Conservation (phyloP, 1,284 basidiomycete genomes). For the Apiotrichum veenhuisii region DNA sequence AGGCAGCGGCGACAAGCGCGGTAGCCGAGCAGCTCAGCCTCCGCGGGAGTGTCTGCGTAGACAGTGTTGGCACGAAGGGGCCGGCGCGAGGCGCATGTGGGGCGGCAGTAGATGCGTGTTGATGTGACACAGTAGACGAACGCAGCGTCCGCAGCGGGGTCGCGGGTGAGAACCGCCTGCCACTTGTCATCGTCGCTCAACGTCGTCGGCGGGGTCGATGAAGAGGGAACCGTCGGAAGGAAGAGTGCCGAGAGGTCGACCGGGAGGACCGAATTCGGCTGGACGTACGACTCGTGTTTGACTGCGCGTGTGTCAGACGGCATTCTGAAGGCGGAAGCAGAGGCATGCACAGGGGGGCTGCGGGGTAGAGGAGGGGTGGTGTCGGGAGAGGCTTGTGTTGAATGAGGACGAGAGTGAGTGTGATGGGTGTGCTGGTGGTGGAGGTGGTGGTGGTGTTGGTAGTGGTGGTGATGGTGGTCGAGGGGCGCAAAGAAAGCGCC, state of each 20-base stretch:
- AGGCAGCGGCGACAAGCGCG: slow-evolving; percentile 9
- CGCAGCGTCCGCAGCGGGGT: slow-evolving; percentile 3
- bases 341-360: too few species aligned
- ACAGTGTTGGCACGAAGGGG: slow-evolving; percentile 1
- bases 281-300: neutral
- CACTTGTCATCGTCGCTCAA: slow-evolving; percentile 7
- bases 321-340: neutral
- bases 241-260: neutral
- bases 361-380: too few species aligned
- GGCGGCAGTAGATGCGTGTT: slow-evolving; percentile 11
- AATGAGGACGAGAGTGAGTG: too few species aligned
- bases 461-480: neutral
- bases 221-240: neutral
- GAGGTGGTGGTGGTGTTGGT: neutral
- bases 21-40: slow-evolving; percentile 5
- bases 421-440: neutral
- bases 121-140: slow-evolving; percentile 11
- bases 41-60: slow-evolving; percentile 1
- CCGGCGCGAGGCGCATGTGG: slow-evolving; percentile 5
- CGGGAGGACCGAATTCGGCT: neutral
- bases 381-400: too few species aligned
- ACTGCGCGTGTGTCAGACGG: neutral
- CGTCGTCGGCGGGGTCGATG: neutral
- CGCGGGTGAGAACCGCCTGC: slow-evolving; percentile 7
- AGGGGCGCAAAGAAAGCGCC: neutral